Evolutionary conservation across 345 rosid species (phyloP).

Genomic region (Murraya paniculata): DNA sequence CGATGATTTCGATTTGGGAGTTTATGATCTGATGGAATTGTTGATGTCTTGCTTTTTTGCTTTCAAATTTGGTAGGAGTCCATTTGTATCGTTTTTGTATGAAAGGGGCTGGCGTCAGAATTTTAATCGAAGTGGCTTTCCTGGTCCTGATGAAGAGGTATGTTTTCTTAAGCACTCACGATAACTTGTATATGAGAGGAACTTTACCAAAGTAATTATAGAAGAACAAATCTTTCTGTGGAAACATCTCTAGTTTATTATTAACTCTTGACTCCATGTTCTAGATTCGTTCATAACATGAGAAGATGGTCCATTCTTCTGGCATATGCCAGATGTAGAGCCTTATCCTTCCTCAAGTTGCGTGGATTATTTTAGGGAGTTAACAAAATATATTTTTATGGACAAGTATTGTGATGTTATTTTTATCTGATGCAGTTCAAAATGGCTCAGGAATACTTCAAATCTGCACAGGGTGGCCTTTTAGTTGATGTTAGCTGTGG

Average conservation of each 20-base stretch:
- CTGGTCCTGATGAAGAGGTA: conserved; percentile 97
- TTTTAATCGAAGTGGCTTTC: conserved; percentile 79
- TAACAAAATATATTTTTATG: background rate
- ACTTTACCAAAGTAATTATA: background rate
- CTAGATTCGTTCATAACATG: background rate
- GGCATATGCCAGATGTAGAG: background rate
- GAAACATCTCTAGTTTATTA: background rate
- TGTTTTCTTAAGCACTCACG: conserved; percentile 1
- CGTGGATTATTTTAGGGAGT: background rate
- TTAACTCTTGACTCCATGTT: background rate
- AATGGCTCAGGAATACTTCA: conserved; percentile 92
- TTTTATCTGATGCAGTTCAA: conserved; percentile 54
- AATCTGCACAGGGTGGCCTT: conserved; percentile 70
- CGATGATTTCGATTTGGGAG: background rate
- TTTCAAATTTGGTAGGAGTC: conserved; percentile 61
- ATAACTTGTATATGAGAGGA: background rate
- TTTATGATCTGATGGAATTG: background rate
- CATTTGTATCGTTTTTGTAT: conserved; percentile 82
- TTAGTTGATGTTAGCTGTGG: conserved; percentile 96
- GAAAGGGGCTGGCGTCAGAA: conserved; percentile 97
- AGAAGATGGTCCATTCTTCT: background rate
- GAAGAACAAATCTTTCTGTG: background rate
- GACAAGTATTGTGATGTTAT: background rate
- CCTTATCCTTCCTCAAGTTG: background rate
- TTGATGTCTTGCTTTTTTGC: background rate